phyloP scores from a whole-genome alignment of 2,329 filamentous ascomycete genomes.

The Thielaviopsis euricoi region DNA sequence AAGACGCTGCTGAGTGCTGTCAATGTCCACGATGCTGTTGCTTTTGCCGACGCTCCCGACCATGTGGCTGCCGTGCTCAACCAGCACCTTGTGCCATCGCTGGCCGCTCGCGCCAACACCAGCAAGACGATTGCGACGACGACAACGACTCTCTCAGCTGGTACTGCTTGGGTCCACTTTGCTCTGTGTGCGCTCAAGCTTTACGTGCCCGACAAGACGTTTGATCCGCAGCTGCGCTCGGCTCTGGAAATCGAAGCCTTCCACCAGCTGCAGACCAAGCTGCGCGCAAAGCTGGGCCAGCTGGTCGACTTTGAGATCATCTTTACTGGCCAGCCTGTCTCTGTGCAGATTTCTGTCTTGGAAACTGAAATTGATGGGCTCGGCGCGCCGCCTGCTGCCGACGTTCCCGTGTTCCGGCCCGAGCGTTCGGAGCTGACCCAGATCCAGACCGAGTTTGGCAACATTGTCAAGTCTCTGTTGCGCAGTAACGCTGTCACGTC shows the following conservation, averaged over 20 bases:
- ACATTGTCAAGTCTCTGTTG: constrained; percentile 50
- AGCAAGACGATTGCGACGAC: no score
- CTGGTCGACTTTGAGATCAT: constrained; percentile 47
- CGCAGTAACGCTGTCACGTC: constrained; percentile 23
- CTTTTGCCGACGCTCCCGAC: constrained; percentile 1
- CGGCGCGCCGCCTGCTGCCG: constrained; percentile 48
- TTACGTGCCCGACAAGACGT: constrained; percentile 72
- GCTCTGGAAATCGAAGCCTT: constrained; percentile 47
- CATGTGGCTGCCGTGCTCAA: constrained; percentile 17
- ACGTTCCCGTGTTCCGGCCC: constrained; percentile 56
- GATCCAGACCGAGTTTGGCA: constrained; percentile 71
- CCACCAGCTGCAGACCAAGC: constrained; percentile 33
- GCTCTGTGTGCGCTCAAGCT: constrained; percentile 58
- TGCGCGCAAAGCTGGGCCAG: constrained; percentile 41
- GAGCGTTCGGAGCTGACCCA: constrained; percentile 47
- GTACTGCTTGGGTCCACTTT: constrained; percentile 58
- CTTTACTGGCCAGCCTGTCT: constrained; percentile 53
- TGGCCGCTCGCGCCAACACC: constrained; percentile 29
- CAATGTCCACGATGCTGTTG: not conserved
- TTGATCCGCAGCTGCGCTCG: constrained; percentile 59
- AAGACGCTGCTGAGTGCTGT: constrained; percentile 2
- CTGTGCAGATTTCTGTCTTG: constrained; percentile 46
- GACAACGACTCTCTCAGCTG: constrained; percentile 20
- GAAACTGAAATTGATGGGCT: constrained; percentile 45
- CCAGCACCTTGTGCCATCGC: constrained; percentile 29